Conservation (phyloP, 768 basidiomycete species). For the Tylopilus rubrobrunneus region DNA sequence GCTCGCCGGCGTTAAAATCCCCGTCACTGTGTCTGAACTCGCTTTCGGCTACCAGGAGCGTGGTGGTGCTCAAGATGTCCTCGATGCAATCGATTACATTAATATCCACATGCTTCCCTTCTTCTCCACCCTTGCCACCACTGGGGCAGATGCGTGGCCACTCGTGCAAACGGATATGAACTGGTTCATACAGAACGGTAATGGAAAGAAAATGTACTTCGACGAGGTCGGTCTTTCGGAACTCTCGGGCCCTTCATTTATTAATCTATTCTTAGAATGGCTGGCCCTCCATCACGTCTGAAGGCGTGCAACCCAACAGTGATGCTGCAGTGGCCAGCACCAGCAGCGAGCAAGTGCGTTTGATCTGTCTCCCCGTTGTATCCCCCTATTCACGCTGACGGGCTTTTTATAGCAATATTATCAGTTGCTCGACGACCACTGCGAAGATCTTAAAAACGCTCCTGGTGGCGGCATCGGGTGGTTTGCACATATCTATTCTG, state of each 20-base stretch:
- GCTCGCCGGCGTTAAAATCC: conserved; percentile 50
- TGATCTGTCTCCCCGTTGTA: conserved; percentile 10
- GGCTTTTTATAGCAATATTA: conserved; percentile 46
- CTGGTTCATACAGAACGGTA: conserved; percentile 60
- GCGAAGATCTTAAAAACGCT: conserved; percentile 56
- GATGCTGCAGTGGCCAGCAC: conserved; percentile 55
- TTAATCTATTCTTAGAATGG: conserved; percentile 52
- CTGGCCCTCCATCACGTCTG: conserved; percentile 69
- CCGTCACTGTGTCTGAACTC: conserved; percentile 66
- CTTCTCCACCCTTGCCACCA: conserved; percentile 37
- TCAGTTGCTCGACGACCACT: conserved; percentile 58
- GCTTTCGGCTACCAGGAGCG: conserved; percentile 55
- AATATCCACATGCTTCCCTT: conserved; percentile 73
- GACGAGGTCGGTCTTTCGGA: conserved; percentile 46
- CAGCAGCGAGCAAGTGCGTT: conserved; percentile 51
- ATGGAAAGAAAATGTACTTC: conserved; percentile 72
- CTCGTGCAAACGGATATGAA: conserved; percentile 55
- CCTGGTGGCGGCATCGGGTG: conserved; percentile 67
- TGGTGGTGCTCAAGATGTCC: conserved; percentile 49
- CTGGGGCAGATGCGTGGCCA: conserved; percentile 61
- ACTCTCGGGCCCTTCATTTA: not conserved
- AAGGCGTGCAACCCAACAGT: conserved; percentile 63
- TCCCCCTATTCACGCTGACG: not conserved
- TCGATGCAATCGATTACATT: conserved; percentile 59
- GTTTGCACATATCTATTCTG: conserved; percentile 81